These are phyloP conservation scores for Colletotrichum eremochloae DNA, from an alignment of 2,329 filamentous ascomycete genomes.

Conservation along the genomic window DNA sequence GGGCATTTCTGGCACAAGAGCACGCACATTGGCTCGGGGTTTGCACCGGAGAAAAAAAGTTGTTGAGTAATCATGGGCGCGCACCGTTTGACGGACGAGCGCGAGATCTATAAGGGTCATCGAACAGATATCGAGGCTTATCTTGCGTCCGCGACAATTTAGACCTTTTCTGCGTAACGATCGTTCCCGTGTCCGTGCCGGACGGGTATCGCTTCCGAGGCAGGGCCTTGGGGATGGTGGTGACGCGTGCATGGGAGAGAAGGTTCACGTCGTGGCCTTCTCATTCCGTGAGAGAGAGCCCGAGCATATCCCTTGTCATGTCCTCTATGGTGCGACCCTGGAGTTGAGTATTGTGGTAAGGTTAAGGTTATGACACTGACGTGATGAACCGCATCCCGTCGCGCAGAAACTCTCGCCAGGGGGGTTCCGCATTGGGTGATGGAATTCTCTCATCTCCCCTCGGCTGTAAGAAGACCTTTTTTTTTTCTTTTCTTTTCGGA, in stretches of 20 bases:
- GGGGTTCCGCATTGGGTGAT: neutral
- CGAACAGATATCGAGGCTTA: slow-evolving; percentile 33
- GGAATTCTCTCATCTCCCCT: neutral
- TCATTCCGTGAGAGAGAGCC: neutral
- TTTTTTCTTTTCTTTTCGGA: too few species aligned
- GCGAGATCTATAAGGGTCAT: slow-evolving; percentile 12
- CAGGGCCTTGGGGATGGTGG: neutral
- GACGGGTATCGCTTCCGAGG: neutral
- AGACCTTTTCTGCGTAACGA: neutral
- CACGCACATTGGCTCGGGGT: neutral
- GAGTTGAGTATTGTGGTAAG: neutral
- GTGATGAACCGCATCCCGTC: slow-evolving; percentile 8
- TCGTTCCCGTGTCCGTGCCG: neutral
- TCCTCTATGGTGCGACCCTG: neutral
- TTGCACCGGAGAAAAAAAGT: neutral
- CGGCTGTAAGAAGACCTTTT: neutral
- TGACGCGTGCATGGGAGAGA: neutral
- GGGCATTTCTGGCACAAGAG: neutral
- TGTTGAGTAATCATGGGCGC: neutral
- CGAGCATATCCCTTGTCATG: neutral
- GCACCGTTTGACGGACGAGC: neutral
- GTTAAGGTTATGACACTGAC: slow-evolving; percentile 20
- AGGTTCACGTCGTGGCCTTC: neutral
- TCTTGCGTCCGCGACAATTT: slow-evolving; percentile 10
- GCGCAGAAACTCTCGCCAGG: neutral